Percentiles rank a stretch among this genome's conserved stretches.
Evolutionary conservation across 768 basidiomycete species (phyloP).

Genomic region (Cantharellus anzutake): DNA sequence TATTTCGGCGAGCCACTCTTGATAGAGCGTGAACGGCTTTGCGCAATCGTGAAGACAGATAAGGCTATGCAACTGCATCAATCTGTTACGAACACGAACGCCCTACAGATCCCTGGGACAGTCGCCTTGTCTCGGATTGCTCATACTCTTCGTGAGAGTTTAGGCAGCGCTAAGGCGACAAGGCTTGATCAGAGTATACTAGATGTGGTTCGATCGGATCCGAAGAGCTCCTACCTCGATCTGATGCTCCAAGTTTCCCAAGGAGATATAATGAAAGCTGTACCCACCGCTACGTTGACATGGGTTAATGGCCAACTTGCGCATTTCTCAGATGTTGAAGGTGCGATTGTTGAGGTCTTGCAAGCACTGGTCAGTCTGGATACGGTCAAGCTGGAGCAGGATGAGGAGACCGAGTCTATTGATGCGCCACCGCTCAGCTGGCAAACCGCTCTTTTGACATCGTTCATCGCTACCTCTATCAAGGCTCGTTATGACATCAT

Average conservation of each 20-base stretch:
- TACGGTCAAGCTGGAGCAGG: slow-evolving; percentile 52
- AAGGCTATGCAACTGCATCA: slow-evolving; percentile 32
- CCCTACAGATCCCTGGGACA: neutral
- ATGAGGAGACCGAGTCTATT: slow-evolving; percentile 24
- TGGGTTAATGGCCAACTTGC: slow-evolving; percentile 31
- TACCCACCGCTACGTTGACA: slow-evolving; percentile 29
- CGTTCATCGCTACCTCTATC: slow-evolving; percentile 41
- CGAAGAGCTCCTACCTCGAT: slow-evolving; percentile 58
- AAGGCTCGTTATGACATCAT: slow-evolving; percentile 61
- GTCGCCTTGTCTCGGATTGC: neutral
- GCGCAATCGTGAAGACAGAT: slow-evolving; percentile 44
- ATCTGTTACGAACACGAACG: neutral
- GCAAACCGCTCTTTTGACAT: slow-evolving; percentile 39
- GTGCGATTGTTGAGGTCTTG: neutral
- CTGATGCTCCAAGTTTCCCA: slow-evolving; percentile 12
- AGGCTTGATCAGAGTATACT: slow-evolving; percentile 22
- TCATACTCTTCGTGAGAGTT: neutral
- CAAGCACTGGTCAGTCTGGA: neutral
- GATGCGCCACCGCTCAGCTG: slow-evolving; percentile 17
- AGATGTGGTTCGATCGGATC: slow-evolving; percentile 51
- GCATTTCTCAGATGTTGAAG: slow-evolving; percentile 30
- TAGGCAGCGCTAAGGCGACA: neutral
- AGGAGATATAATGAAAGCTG: slow-evolving; percentile 33
- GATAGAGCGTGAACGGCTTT: slow-evolving; percentile 61
- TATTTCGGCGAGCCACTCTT: slow-evolving; percentile 29